Percentiles rank a stretch among this genome's conserved stretches.
Conservation (phyloP, 257 asterid species). For the Penstemon eatonii region DNA sequence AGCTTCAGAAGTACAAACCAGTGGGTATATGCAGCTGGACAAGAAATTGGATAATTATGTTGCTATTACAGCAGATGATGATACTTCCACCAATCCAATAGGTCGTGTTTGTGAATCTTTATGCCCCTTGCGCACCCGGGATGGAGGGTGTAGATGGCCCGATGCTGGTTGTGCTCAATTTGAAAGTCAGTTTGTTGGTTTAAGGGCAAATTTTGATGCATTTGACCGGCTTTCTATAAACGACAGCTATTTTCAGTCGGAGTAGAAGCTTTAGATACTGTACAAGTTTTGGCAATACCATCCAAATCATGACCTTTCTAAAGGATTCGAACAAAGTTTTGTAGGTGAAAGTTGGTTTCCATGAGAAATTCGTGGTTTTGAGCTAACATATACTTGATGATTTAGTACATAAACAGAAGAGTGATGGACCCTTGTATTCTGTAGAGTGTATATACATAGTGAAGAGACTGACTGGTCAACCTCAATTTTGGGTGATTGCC, state of each 20-base stretch:
- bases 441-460: constrained; percentile 33
- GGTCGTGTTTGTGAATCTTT: constrained; percentile 69
- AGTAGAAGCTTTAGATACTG: constrained; percentile 35
- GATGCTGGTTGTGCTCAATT: constrained; percentile 79
- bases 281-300: constrained; percentile 12
- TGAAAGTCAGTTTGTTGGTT: constrained; percentile 83
- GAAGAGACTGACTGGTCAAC: constrained; percentile 23
- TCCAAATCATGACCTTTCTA: constrained; percentile 20
- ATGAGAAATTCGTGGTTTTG: constrained; percentile 10
- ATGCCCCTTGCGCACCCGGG: constrained; percentile 75
- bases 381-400: constrained; percentile 22
- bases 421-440: constrained; percentile 21
- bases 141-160: constrained; percentile 93
- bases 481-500: constrained; percentile 24
- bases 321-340: constrained; percentile 31
- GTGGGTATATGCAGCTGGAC: constrained; percentile 34
- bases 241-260: constrained; percentile 72
- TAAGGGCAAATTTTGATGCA: constrained; percentile 92
- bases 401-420: constrained; percentile 1
- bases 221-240: constrained; percentile 79
- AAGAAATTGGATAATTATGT: constrained; percentile 45
- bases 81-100: constrained; percentile 40
- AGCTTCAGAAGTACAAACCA: constrained; percentile 39
- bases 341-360: constrained; percentile 21
- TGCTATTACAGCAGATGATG: constrained; percentile 38